phyloP scores from a whole-genome alignment of 2,329 filamentous ascomycete genomes.

The Phaeosphaeriaceae sp. region DNA sequence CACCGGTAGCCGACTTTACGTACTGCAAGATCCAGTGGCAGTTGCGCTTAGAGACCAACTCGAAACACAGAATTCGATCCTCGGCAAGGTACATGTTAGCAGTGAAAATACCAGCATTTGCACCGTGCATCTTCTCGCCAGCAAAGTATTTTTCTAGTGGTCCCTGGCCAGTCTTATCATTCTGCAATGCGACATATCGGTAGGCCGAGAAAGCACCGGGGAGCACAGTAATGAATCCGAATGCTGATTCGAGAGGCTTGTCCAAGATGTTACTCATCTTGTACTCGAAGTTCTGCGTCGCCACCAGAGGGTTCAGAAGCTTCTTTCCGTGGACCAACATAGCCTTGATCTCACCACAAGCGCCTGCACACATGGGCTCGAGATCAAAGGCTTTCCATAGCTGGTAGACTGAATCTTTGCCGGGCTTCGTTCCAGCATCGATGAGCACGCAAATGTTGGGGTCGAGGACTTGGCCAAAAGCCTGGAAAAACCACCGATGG shows the following conservation, averaged over 20 bases:
- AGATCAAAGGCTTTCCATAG: conserved; percentile 98
- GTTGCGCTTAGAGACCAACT: conserved; percentile 95
- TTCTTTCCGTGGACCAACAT: conserved; percentile 91
- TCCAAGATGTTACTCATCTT: conserved; percentile 99
- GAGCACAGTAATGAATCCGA: conserved; percentile 96
- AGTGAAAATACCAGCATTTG: conserved; percentile 93
- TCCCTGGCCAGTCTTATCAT: conserved; percentile 92
- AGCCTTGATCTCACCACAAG: conserved; percentile 98
- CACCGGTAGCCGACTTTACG: conserved; percentile 95
- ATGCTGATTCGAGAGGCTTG: conserved; percentile 95
- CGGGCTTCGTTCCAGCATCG: conserved; percentile 94
- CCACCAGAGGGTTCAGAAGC: conserved; percentile 89
- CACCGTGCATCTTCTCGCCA: conserved; percentile 93
- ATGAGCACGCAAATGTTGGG: conserved; percentile 97
- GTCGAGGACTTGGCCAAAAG: conserved; percentile 88
- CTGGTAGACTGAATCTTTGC: conserved; percentile 93
- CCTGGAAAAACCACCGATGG: conserved; percentile 98
- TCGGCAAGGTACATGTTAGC: conserved; percentile 99
- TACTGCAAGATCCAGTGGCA: conserved; percentile 98
- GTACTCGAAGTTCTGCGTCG: conserved; percentile 98
- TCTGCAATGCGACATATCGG: conserved; percentile 90
- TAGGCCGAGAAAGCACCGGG: conserved; percentile 99
- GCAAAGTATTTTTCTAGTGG: conserved; percentile 96
- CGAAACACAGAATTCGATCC: conserved; percentile 98
- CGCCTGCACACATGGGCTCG: conserved; percentile 95